Conservation (phyloP, 2,329 filamentous ascomycete species). For the Daldinia eschscholtzii region DNA sequence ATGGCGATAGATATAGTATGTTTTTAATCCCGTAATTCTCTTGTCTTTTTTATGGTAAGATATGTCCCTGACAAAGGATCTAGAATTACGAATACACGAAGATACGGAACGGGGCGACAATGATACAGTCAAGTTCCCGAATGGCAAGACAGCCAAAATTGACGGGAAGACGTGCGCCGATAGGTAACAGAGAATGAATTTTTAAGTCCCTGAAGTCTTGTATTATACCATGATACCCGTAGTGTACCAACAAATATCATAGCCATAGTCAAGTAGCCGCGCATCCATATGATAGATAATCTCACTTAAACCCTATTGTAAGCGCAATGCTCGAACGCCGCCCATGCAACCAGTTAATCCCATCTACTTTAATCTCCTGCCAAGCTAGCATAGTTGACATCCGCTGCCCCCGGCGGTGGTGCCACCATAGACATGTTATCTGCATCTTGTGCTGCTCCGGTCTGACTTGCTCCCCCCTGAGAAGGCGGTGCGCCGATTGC, state of each 20-base stretch:
- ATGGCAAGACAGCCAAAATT: slow-evolving; percentile 51
- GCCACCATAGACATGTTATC: slow-evolving; percentile 67
- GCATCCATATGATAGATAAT: slow-evolving; percentile 38
- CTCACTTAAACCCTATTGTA: slow-evolving; percentile 45
- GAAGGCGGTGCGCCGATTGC: slow-evolving; percentile 51
- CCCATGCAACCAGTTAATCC: slow-evolving; percentile 44
- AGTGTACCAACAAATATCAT: slow-evolving; percentile 44
- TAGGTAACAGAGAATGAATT: slow-evolving; percentile 37
- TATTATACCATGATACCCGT: slow-evolving; percentile 51
- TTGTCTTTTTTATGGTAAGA: neutral
- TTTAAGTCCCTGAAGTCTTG: slow-evolving; percentile 33
- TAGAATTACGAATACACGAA: slow-evolving; percentile 89
- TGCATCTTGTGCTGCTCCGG: slow-evolving; percentile 48
- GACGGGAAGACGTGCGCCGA: slow-evolving; percentile 46
- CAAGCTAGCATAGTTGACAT: slow-evolving; percentile 87
- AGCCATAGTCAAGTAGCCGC: slow-evolving; percentile 23
- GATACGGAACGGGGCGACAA: slow-evolving; percentile 94
- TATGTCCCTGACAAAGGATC: slow-evolving; percentile 7
- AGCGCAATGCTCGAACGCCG: slow-evolving; percentile 51
- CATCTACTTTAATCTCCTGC: slow-evolving; percentile 74
- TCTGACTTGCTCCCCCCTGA: slow-evolving; percentile 48
- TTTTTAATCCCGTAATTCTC: slow-evolving; percentile 32
- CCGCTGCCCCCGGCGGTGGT: slow-evolving; percentile 81
- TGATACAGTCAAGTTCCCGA: slow-evolving; percentile 81
- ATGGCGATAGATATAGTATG: slow-evolving; percentile 72